Percentiles rank a stretch among this genome's conserved stretches.
Conservation (phyloP, 2,329 filamentous ascomycete species). For the Sporothrix pseudoabietina region DNA sequence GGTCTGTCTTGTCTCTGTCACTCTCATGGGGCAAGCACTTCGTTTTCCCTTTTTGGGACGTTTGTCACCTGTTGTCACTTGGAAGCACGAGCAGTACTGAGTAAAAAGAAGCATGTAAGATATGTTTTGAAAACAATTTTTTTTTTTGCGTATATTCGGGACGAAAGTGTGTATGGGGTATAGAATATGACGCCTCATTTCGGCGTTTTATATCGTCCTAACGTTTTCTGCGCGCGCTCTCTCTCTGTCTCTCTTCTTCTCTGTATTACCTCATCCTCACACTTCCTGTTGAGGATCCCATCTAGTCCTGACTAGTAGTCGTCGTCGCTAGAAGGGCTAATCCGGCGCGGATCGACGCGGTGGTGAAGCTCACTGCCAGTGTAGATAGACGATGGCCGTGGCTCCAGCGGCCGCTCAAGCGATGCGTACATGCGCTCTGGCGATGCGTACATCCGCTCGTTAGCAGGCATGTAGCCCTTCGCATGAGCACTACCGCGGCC, state of each 20-base stretch:
- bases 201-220: not conserved
- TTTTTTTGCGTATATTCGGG: not conserved
- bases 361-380: constrained; percentile 43
- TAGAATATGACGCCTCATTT: not conserved
- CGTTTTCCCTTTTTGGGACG: not conserved
- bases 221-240: not conserved
- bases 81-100: not conserved
- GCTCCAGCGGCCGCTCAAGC: not conserved
- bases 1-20: not conserved
- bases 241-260: not conserved
- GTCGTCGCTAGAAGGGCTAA: constrained; percentile 51
- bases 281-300: not conserved
- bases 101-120: not conserved
- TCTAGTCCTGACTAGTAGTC: constrained; percentile 41
- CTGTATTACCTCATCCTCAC: not conserved
- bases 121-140: not conserved
- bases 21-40: not conserved
- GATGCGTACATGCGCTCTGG: constrained; percentile 11
- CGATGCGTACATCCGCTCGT: constrained; percentile 16
- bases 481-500: constrained; percentile 35
- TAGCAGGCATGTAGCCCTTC: constrained; percentile 6
- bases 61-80: not conserved
- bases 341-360: constrained; percentile 37
- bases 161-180: not conserved
- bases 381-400: constrained; percentile 2